phyloP scores from a whole-genome alignment of 371 early-diverging fungal genomes.

The Haplosporangium sp. region DNA sequence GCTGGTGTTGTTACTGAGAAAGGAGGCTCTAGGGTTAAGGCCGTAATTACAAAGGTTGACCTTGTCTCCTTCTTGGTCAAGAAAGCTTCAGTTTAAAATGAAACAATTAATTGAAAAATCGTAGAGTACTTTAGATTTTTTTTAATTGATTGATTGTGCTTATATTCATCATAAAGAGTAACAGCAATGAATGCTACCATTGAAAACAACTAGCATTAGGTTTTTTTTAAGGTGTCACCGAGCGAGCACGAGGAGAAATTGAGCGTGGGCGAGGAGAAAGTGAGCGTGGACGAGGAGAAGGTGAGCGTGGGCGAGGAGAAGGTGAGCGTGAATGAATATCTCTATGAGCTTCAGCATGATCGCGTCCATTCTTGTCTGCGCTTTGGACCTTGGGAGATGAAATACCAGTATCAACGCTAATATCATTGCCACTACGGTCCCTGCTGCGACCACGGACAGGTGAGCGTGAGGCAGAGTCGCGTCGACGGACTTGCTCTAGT shows the following conservation, averaged over 20 bases:
- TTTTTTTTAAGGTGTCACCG: not conserved
- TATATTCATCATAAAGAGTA: not conserved
- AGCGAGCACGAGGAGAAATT: not conserved
- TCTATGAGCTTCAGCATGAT: not conserved
- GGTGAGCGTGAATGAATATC: not conserved
- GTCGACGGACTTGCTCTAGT: conserved; percentile 1
- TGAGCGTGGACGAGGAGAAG: not conserved
- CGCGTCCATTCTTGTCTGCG: not conserved
- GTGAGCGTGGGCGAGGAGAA: not conserved
- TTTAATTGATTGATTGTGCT: not conserved
- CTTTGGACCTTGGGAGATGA: not conserved
- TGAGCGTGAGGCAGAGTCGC: conserved; percentile 12
- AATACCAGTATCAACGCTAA: not conserved
- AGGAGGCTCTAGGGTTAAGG: conserved; percentile 75
- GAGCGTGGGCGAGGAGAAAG: not conserved
- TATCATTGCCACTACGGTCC: not conserved
- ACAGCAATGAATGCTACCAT: too few relatives aligned
- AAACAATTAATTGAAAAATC: not conserved
- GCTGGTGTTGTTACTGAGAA: conserved; percentile 90
- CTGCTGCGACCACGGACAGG: conserved; percentile 11
- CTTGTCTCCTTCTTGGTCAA: conserved; percentile 85
- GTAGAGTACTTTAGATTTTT: not conserved
- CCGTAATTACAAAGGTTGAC: conserved; percentile 94
- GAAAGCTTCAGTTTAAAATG: conserved; percentile 40
- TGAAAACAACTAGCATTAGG: not conserved